Conservation (phyloP, 768 basidiomycete species). For the Termitomyces sp. region DNA sequence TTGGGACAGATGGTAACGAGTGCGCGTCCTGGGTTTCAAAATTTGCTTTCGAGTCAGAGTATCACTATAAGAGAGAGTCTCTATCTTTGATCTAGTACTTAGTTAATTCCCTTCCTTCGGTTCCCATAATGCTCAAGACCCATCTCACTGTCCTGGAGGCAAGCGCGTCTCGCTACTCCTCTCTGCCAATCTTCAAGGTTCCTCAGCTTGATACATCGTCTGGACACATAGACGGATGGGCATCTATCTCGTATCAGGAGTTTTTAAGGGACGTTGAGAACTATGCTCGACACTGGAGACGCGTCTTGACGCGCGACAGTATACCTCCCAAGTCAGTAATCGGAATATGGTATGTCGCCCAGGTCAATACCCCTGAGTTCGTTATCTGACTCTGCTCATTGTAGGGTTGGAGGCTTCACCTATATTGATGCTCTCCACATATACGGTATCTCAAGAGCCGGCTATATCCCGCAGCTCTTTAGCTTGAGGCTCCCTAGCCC, state of each 20-base stretch:
- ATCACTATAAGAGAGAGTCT: conserved; percentile 9
- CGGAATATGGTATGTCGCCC: conserved; percentile 53
- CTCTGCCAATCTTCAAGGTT: conserved; percentile 48
- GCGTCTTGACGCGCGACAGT: conserved; percentile 34
- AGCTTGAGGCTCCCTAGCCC: conserved; percentile 57
- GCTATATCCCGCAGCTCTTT: conserved; percentile 66
- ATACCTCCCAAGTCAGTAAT: conserved; percentile 50
- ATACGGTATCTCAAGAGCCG: conserved; percentile 62
- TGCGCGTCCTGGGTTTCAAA: conserved; percentile 15
- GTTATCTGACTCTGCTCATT: conserved; percentile 10
- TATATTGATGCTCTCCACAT: conserved; percentile 62
- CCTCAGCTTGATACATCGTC: conserved; percentile 36
- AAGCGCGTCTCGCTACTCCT: conserved; percentile 41
- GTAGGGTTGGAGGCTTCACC: conserved; percentile 59
- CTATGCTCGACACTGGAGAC: conserved; percentile 56
- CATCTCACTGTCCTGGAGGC: conserved; percentile 55
- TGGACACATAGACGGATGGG: conserved; percentile 20
- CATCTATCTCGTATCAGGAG: conserved; percentile 28
- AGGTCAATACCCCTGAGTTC: neutral
- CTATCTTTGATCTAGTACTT: neutral
- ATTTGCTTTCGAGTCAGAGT: conserved; percentile 6
- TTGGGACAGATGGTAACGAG: conserved; percentile 12
- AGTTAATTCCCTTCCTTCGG: conserved; percentile 6
- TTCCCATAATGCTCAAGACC: conserved; percentile 30
- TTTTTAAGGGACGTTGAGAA: conserved; percentile 55